Evolutionary conservation across 2,329 filamentous ascomycete genomes (phyloP), one percentile per base, ranked within the genome.

Genomic region (Bisporella sp.): DNA sequence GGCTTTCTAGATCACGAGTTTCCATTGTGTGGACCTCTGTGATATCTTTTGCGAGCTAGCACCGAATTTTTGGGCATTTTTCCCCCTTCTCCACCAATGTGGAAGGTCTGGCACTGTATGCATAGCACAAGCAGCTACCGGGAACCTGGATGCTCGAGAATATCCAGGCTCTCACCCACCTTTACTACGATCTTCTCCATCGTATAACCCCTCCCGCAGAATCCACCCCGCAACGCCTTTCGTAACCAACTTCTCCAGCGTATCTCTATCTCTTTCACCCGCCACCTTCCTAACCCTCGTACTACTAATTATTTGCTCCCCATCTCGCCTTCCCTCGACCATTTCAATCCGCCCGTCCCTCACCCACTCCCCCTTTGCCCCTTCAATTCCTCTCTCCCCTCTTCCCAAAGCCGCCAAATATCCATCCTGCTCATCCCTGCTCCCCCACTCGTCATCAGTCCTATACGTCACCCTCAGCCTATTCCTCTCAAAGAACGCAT

Each of bases 391-490:
- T 57, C 80, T 63, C 47, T 66, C 72, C 0, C 73, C 74, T 2
- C 66, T 65, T 21, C 64, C 64, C 49, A 90, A 61, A 6, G 62
- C 62, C 32, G 71, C 64, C 13, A 88, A 58, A 63, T 82, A 87
- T 6, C 55, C 66, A 45, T 67, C 57, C 66, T 87, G 82, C 51
- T 75, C 73, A 52, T 69, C 71, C 30, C 71, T 74, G 41, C 64
- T 70, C 1, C 83, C 85, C 75, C 81, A 86, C 41, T 74, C 73
- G 29, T 76, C 77, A 46, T 78, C 77, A 1, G 80, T 73, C 43
- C 87, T 73, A 64, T 82, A 75, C 46, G 79, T 84, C 1, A 89
- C 81, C 9, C 80, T 72, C 47, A 91, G 66, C 50, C 73, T 71
- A 48, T 87, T 78, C 9, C 73, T 73, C 1, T 70, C 68, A 55